phyloP scores from a whole-genome alignment of 305 asterid genomes.

The Euphrasia arctica region DNA sequence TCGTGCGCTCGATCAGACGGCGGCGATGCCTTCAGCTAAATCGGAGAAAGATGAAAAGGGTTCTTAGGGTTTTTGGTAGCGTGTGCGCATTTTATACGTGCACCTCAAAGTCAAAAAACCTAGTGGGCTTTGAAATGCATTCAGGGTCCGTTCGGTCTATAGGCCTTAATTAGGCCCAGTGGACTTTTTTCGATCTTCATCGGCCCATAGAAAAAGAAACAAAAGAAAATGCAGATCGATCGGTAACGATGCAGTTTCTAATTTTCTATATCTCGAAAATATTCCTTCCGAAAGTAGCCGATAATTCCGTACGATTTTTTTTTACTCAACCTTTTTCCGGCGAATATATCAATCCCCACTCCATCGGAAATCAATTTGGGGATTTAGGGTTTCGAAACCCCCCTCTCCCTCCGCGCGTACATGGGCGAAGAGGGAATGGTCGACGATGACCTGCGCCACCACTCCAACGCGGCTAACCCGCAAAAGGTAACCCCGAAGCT shows the following conservation, averaged over 20 bases:
- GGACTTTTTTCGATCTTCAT: too few relatives aligned
- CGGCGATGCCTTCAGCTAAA: constrained; percentile 17
- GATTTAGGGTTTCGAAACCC: background rate
- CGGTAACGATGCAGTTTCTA: too few relatives aligned
- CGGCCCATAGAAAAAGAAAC: too few relatives aligned
- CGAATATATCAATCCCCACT: too few relatives aligned
- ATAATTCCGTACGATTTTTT: too few relatives aligned
- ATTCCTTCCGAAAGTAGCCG: too few relatives aligned
- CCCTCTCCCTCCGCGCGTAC: constrained; percentile 5
- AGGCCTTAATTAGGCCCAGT: too few relatives aligned
- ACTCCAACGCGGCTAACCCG: constrained; percentile 14
- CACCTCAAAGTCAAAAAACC: constrained; percentile 21
- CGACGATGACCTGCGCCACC: constrained; percentile 18
- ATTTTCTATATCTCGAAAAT: too few relatives aligned
- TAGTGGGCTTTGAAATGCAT: background rate
- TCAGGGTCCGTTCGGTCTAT: too few relatives aligned
- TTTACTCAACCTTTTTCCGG: too few relatives aligned
- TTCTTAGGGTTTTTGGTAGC: background rate
- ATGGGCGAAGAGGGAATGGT: constrained; percentile 45
- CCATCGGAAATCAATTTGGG: background rate
- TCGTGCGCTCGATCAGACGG: background rate
- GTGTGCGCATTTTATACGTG: constrained; percentile 19
- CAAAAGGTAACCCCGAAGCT: constrained; percentile 49
- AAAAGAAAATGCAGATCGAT: too few relatives aligned
- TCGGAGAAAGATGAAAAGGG: background rate